phyloP scores from a whole-genome alignment of 306 rosid genomes.

The Gillenia trifoliata region DNA sequence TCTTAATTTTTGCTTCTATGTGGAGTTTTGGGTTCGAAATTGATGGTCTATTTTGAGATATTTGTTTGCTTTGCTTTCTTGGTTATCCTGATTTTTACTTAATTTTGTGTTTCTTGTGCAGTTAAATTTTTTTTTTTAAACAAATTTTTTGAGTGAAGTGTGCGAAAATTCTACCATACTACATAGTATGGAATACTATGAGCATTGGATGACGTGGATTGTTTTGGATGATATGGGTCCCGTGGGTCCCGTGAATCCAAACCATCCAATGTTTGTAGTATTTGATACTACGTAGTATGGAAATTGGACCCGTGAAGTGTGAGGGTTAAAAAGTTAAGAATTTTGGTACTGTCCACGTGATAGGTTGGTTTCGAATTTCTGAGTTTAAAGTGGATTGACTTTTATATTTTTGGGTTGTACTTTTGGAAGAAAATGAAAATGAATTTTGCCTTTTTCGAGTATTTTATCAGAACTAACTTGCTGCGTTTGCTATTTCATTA shows the following conservation, averaged over 20 bases:
- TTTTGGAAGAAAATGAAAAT: not conserved
- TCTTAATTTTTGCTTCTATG: not conserved
- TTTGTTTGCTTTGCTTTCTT: conserved; percentile 3
- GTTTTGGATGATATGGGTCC: too few species aligned
- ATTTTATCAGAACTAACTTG: not conserved
- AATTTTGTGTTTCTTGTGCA: not conserved
- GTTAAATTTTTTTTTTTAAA: too few species aligned
- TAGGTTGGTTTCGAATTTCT: not conserved
- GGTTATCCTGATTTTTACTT: not conserved
- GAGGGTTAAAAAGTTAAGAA: not conserved
- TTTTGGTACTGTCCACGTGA: not conserved
- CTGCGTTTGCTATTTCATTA: too few species aligned
- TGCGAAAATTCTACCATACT: too few species aligned
- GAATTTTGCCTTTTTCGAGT: not conserved
- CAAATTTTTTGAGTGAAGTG: not conserved
- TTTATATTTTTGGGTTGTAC: not conserved
- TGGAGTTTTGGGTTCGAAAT: not conserved
- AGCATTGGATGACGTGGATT: too few species aligned
- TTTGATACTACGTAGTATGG: too few species aligned
- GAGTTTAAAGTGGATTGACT: not conserved
- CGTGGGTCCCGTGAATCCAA: too few species aligned
- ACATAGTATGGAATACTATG: too few species aligned
- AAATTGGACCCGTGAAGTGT: too few species aligned
- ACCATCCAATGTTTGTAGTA: too few species aligned
- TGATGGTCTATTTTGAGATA: not conserved